Conservation (phyloP, 2,329 filamentous ascomycete genomes). For the Colletotrichum cordylinicola region DNA sequence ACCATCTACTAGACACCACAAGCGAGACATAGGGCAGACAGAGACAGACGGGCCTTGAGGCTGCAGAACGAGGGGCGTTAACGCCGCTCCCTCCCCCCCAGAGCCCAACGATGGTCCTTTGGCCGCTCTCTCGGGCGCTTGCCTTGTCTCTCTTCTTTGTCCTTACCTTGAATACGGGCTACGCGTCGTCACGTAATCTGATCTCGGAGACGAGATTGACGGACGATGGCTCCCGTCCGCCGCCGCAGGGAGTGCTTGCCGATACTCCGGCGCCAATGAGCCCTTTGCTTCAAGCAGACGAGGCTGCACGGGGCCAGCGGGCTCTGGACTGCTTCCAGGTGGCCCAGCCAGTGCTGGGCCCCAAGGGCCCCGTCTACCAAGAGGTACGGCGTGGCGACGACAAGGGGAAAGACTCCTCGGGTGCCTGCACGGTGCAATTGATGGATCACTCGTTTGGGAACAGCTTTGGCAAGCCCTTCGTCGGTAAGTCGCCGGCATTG, state of each 20-base stretch:
- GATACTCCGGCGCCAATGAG: neutral
- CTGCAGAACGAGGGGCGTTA: conserved; percentile 4
- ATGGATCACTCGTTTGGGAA: conserved; percentile 75
- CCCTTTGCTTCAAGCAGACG: neutral
- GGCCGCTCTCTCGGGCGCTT: conserved; percentile 2
- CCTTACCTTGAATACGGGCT: conserved; percentile 7
- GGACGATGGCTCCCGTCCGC: neutral
- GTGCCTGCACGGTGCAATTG: conserved; percentile 60
- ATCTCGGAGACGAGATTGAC: neutral
- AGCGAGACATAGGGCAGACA: conserved; percentile 1
- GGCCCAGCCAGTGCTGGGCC: conserved; percentile 67
- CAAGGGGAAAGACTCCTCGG: conserved; percentile 21
- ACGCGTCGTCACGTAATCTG: conserved; percentile 5
- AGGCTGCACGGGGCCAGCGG: neutral
- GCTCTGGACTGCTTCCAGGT: conserved; percentile 71
- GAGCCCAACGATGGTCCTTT: neutral
- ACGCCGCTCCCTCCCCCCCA: neutral
- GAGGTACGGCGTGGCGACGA: conserved; percentile 20
- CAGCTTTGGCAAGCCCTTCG: conserved; percentile 76
- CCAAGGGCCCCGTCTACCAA: conserved; percentile 37
- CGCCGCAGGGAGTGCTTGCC: conserved; percentile 9
- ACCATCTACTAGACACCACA: conserved; percentile 1
- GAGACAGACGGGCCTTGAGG: neutral
- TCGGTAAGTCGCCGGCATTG: conserved; percentile 56
- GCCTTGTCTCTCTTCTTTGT: conserved; percentile 12